Evolutionary conservation across 1,284 basidiomycete genomes (phyloP), one percentile per base, ranked within the genome.

Genomic region (Chalciporus sp.): DNA sequence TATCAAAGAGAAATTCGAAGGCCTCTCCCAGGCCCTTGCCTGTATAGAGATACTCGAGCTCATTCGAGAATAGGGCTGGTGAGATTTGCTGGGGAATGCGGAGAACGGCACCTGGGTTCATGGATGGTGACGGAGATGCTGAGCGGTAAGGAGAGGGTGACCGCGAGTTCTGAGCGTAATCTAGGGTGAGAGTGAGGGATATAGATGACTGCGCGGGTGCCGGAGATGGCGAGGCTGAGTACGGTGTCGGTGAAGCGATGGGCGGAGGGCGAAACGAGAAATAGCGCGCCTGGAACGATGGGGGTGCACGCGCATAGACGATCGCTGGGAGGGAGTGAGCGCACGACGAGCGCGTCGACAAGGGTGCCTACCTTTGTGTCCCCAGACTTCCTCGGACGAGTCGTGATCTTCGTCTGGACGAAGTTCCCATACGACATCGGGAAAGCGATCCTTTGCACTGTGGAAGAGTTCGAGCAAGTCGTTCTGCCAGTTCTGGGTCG

Each of bases 371-470:
- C 92, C 92, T 81, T 96, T 95, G 73, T 96, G 94, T 1, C 91
- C 93, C 85, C 89, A 93, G 16, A 95, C 82, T 57, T 87, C 84
- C 47, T 88, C 84, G 35, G 72, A 67, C 10, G 73, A 65, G 29
- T 76, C 73, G 26, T 74, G 74, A 51, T 79, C 80, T 33, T 80
- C 79, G 26, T 84, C 81, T 44, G 72, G 73, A 16, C 73, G 71
- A 20, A 90, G 76, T 69, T 92, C 86, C 94, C 94, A 97, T 16
- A 91, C 85, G 49, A 98, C 92, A 75, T 97, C 95, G n/a, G 90
- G 89, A 68, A 94, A 96, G 52, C 91, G 79, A 56, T 93, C 88
- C 69, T 89, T 89, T 23, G 94, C 88, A 55, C 87, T 78, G 58
- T 81, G 79, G 71, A 93, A 94, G 37, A 97, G 80, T 2, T 76